Conservation (phyloP, 208 protist species). For the Acanthamoeba triangularis region DNA sequence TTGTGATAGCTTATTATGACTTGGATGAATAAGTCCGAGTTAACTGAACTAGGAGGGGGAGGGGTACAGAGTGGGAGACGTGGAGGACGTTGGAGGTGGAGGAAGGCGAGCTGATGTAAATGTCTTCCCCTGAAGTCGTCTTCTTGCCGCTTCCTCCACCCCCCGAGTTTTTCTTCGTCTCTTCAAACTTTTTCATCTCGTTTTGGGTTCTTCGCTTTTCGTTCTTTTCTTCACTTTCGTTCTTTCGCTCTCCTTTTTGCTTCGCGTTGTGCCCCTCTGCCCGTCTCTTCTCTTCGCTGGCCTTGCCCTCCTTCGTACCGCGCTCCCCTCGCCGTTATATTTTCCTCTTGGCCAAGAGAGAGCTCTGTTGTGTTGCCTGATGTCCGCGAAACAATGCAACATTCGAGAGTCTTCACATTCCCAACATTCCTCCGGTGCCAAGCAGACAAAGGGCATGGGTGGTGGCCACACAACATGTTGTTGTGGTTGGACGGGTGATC, state of each 20-base stretch:
- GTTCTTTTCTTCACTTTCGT: background rate
- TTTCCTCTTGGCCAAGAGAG: no score
- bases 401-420: background rate
- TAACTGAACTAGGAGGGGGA: background rate
- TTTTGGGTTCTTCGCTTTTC: background rate
- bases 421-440: background rate
- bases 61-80: background rate
- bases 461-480: no score
- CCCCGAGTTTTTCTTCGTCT: background rate
- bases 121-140: background rate
- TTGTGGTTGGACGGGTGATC: no score
- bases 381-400: no score
- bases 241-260: no score
- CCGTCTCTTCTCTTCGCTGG: background rate
- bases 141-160: background rate
- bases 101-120: background rate
- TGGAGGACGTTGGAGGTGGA: background rate
- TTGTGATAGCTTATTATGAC: no score
- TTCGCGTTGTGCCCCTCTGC: no score
- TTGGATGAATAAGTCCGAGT: background rate
- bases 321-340: no score
- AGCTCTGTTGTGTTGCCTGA: no score
- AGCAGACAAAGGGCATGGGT: no score
- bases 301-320: background rate
- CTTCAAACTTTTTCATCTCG: background rate